Base-by-base conservation (phyloP, 345 rosid genomes). In the Eucalyptus decipiens region DNA sequence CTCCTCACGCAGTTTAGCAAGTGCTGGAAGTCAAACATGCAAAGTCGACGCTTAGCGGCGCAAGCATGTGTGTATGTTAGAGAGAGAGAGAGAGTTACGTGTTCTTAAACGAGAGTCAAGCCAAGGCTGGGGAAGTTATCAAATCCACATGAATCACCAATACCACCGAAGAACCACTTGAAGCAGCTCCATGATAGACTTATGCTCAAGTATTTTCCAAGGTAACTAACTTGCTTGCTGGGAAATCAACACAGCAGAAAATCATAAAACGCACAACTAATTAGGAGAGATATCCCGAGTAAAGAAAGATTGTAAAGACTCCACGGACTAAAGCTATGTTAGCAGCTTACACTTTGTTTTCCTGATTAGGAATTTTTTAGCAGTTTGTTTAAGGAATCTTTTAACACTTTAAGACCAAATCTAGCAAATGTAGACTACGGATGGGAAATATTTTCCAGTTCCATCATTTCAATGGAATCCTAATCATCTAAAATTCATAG, bases 81-180 rank as follows among this genome's bases (percentile, higher is more conserved):
- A n/a, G n/a, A n/a, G 51, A 58, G 42, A 42, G 85, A 56, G 87
- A 90, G 87, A 80, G 96, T 93, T 92, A 97, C 99, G 99, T 94
- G 93, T 94, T 97, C 92, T 93, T 96, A 93, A 91, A 97, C 42
- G n/a, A 97, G 93, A 21, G 92, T 90, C 95, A 97, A 92, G 58
- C 99, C 99, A 93, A 97, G 94, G 90, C 92, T 95, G 86, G 99
- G 99, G 86, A 97, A 95, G 91, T 96, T 95, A 92, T 97, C 99
- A 93, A 97, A 97, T 86, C 99, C 99, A 90, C 99, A 97, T 4
- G 97, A 91, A 93, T 97, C 97, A 51, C 98, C 99, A 81, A 96
- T 80, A 87, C 99, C 99, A 90, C 99, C 96, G 92, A 97, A 96
- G 93, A 96, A 97, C 99, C 99, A 97, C 92, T 97, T 97, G 94